Conservation (phyloP, 495 filamentous ascomycete species). For the Hypoxylon rickii region DNA sequence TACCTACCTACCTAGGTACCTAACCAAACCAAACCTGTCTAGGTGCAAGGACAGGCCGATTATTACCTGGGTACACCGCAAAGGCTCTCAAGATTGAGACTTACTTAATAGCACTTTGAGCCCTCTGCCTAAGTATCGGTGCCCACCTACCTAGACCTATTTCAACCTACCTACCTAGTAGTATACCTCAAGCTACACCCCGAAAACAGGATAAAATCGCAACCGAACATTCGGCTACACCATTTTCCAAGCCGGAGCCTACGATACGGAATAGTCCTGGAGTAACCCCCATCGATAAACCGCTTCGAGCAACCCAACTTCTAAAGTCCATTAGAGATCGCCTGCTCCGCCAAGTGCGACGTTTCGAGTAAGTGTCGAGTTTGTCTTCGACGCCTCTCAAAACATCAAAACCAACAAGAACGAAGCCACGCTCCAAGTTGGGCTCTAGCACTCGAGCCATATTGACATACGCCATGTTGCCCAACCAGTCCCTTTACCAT, state of each 20-base stretch:
- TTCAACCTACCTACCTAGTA: too few relatives aligned
- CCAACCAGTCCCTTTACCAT: slow-evolving; percentile 59
- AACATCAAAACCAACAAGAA: not conserved
- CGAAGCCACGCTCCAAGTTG: not conserved
- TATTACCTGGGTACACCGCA: too few relatives aligned
- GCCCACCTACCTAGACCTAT: too few relatives aligned
- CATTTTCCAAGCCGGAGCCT: not conserved
- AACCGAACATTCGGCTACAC: not conserved
- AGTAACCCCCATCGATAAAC: not conserved
- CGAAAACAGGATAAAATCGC: not conserved
- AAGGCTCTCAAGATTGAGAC: too few relatives aligned
- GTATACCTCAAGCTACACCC: not conserved
- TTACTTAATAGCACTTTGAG: too few relatives aligned
- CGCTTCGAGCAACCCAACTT: not conserved
- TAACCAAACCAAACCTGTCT: too few relatives aligned
- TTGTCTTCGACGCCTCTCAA: not conserved
- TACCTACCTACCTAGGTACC: not conserved
- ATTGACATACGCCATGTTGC: slow-evolving; percentile 49
- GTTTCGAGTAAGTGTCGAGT: not conserved
- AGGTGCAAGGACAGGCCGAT: too few relatives aligned
- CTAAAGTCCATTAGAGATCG: not conserved
- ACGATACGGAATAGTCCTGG: not conserved
- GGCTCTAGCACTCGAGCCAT: too few relatives aligned
- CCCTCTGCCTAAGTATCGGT: too few relatives aligned
- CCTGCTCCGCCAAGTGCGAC: not conserved